Conservation (phyloP, 441 rosid species). For the Pelargonium myrrhifolium region DNA sequence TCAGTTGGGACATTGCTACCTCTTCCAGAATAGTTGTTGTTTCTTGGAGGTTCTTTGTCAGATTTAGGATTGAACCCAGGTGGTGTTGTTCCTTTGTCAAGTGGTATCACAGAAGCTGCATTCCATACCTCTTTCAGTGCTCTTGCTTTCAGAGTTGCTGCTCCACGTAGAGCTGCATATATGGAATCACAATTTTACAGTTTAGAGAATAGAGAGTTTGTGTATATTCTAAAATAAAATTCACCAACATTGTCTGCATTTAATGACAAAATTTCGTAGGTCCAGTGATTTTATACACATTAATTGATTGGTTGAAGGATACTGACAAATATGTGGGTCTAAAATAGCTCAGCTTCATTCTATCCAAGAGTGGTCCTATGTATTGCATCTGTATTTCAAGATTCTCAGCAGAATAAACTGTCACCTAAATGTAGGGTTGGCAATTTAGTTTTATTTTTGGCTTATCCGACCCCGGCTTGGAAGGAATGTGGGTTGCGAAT, state of each 20-base stretch:
- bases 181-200: background rate
- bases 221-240: no score
- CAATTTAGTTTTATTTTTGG: no score
- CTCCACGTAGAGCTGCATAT: constrained; percentile 77
- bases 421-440: no score
- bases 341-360: no score
- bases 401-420: background rate
- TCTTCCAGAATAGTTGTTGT: constrained; percentile 48
- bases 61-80: constrained; percentile 40
- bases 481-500: no score
- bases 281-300: no score
- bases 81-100: constrained; percentile 50
- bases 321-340: no score
- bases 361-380: no score
- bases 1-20: constrained; percentile 61
- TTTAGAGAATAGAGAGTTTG: background rate
- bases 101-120: constrained; percentile 81
- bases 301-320: no score
- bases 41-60: constrained; percentile 21
- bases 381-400: background rate
- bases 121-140: constrained; percentile 92
- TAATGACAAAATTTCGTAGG: no score
- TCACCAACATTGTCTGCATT: no score
- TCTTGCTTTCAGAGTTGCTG: constrained; percentile 80
- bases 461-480: no score